Evolutionary conservation across 257 asterid genomes (phyloP).

Genomic region (Eucommia ulmoides): DNA sequence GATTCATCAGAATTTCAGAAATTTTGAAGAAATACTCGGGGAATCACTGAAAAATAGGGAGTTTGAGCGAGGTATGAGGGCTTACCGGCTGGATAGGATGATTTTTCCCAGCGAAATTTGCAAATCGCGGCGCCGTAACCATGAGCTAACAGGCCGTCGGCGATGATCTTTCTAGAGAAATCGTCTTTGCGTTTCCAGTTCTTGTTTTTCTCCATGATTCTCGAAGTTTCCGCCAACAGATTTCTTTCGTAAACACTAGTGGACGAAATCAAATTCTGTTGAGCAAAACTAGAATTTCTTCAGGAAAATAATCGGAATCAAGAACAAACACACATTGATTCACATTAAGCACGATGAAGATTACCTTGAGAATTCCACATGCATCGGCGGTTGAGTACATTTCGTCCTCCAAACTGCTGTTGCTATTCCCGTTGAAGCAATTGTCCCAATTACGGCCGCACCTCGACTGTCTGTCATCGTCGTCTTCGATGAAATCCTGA

Average conservation of each 20-base stretch:
- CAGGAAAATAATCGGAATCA: not conserved
- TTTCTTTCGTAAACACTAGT: conserved; percentile 42
- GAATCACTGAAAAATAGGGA: not conserved
- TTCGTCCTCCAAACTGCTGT: conserved; percentile 69
- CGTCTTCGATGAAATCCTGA: conserved; percentile 70
- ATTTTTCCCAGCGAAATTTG: conserved; percentile 73
- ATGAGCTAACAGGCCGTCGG: conserved; percentile 48
- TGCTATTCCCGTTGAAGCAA: conserved; percentile 56
- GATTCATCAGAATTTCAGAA: not conserved
- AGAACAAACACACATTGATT: not conserved
- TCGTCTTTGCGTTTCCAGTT: conserved; percentile 39
- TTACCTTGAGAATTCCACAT: conserved; percentile 60
- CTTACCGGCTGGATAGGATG: conserved; percentile 57
- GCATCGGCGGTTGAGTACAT: conserved; percentile 33
- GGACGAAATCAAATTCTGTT: conserved; percentile 61
- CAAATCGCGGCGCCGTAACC: conserved; percentile 85
- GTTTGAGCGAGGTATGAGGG: not conserved
- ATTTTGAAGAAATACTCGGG: not conserved
- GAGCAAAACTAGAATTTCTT: conserved; percentile 8
- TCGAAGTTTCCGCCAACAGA: conserved; percentile 55
- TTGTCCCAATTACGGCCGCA: conserved; percentile 55
- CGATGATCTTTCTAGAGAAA: conserved; percentile 36
- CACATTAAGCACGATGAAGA: not conserved
- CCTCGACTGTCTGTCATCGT: conserved; percentile 37
- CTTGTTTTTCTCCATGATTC: conserved; percentile 54